Conservation (phyloP, 164 flowering plant genomes). For the Annona cherimola region DNA sequence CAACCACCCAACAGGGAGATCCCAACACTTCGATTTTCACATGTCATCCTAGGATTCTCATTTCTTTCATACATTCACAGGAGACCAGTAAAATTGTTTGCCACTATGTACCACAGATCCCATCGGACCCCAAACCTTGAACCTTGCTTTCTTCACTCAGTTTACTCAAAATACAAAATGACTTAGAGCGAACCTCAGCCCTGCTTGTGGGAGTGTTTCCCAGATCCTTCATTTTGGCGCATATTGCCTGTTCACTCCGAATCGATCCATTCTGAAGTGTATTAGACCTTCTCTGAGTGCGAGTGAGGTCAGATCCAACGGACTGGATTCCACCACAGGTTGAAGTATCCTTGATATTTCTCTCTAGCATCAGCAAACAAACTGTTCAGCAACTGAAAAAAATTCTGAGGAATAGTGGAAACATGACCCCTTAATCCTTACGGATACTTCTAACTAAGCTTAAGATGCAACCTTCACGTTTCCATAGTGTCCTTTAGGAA, state of each 20-base stretch:
- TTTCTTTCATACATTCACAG: background rate
- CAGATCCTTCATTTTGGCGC: slow-evolving; percentile 27
- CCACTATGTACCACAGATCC: background rate
- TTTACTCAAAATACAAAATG: background rate
- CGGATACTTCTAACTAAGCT: background rate
- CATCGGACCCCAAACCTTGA: background rate
- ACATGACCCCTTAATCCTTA: background rate
- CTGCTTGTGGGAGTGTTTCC: slow-evolving; percentile 75
- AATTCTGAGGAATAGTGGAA: background rate
- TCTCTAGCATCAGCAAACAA: slow-evolving; percentile 22
- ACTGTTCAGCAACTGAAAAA: background rate
- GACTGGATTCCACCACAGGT: slow-evolving; percentile 80
- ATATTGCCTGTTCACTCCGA: slow-evolving; percentile 39
- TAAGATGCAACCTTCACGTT: background rate
- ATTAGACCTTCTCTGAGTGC: slow-evolving; percentile 45
- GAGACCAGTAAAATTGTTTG: background rate
- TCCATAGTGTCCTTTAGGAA: background rate
- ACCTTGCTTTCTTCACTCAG: background rate
- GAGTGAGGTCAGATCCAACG: slow-evolving; percentile 85
- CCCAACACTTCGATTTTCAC: background rate
- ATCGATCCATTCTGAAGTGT: slow-evolving; percentile 33
- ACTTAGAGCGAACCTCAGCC: slow-evolving; percentile 39
- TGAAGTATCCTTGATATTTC: slow-evolving; percentile 44
- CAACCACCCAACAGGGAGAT: background rate
- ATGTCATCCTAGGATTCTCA: background rate